phyloP scores from a whole-genome alignment of 2,329 filamentous ascomycete genomes.

The Botrytis galanthina region DNA sequence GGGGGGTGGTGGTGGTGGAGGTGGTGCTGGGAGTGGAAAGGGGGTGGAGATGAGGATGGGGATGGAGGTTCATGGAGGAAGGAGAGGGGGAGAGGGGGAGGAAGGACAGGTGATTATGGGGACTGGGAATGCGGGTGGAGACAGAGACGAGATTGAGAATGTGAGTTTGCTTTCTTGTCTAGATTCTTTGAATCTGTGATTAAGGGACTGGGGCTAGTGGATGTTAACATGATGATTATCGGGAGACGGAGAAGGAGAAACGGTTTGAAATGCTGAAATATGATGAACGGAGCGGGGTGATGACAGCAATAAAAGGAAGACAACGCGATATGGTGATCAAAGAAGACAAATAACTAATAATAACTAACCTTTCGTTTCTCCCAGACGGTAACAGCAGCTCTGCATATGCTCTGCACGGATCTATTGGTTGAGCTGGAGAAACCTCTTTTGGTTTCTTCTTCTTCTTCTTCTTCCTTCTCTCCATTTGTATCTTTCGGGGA shows the following conservation, averaged over 20 bases:
- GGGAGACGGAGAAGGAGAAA: not conserved
- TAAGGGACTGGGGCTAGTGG: not conserved
- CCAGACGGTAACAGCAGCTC: conserved; percentile 30
- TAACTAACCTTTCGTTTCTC: not conserved
- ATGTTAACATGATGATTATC: not conserved
- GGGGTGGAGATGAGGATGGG: not conserved
- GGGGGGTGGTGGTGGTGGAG: no score
- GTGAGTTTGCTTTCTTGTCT: conserved; percentile 2
- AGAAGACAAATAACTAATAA: not conserved
- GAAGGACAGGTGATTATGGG: conserved; percentile 7
- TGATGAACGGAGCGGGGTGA: not conserved
- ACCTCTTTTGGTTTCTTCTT: conserved; percentile 20
- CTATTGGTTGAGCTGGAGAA: conserved; percentile 33
- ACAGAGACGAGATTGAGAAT: conserved; percentile 11
- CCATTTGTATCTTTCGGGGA: not conserved
- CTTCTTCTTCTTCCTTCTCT: not conserved
- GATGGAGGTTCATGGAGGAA: not conserved
- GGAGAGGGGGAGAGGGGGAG: not conserved
- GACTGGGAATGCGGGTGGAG: conserved; percentile 2
- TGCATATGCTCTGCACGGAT: conserved; percentile 29
- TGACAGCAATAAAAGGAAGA: not conserved
- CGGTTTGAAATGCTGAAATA: not conserved
- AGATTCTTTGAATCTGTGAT: not conserved
- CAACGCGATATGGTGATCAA: conserved; percentile 16
- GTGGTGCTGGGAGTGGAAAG: not conserved